These are phyloP conservation scores for Psilocybe mexicana DNA, from an alignment of 1,284 basidiomycete genomes.

Conservation along the genomic window DNA sequence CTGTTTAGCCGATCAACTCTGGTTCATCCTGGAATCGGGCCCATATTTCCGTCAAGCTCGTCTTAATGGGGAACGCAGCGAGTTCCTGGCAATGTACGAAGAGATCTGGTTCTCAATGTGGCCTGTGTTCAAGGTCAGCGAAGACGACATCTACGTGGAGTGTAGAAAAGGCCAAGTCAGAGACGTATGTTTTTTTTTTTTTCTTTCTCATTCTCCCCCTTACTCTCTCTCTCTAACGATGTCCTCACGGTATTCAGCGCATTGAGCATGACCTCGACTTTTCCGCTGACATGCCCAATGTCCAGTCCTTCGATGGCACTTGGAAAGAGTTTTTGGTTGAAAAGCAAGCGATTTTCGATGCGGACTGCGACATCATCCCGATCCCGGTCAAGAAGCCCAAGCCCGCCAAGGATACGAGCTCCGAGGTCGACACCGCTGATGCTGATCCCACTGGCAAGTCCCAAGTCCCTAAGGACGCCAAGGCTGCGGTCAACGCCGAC, in stretches of 20 bases:
- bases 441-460: too few species aligned
- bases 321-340: neutral
- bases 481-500: too few species aligned
- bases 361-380: too few species aligned
- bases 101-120: neutral
- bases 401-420: neutral
- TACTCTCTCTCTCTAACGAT: neutral
- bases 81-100: neutral
- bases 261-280: neutral
- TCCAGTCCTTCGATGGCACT: neutral
- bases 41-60: neutral
- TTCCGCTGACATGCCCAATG: neutral
- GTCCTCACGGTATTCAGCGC: neutral
- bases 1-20: neutral
- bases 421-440: too few species aligned
- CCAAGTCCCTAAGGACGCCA: too few species aligned
- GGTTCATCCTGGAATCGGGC: neutral
- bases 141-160: neutral
- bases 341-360: neutral
- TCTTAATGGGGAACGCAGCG: neutral
- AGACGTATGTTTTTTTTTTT: neutral
- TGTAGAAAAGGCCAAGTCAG: neutral
- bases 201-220: neutral
- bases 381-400: neutral
- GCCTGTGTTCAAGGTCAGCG: neutral